These are phyloP conservation scores for Penicillium bovifimosum DNA, from an alignment of 495 filamentous ascomycete species.

Conservation along the genomic window DNA sequence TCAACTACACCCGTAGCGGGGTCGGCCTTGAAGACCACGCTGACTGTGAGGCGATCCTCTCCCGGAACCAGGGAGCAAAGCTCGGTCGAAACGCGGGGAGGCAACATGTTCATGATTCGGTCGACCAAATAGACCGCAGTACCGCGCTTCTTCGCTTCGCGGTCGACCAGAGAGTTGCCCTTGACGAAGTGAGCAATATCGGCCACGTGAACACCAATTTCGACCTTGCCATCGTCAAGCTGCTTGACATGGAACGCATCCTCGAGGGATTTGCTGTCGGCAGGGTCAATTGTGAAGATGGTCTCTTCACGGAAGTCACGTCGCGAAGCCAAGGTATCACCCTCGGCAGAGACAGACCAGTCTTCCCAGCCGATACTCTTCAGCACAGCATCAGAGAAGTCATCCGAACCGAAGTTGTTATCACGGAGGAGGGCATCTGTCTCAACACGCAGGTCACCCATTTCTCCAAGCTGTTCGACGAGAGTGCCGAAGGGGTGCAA, in stretches of 20 bases:
- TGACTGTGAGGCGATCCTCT: conserved; percentile 84
- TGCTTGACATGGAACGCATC: conserved; percentile 88
- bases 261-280: conserved; percentile 76
- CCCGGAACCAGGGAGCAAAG: conserved; percentile 82
- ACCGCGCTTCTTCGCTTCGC: conserved; percentile 96
- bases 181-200: conserved; percentile 98
- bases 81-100: conserved; percentile 74
- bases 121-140: conserved; percentile 93
- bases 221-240: conserved; percentile 74
- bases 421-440: conserved; percentile 95
- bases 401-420: conserved; percentile 97
- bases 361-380: conserved; percentile 89
- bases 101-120: conserved; percentile 85
- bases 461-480: conserved; percentile 93
- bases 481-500: conserved; percentile 97
- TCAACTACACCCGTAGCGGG: conserved; percentile 67
- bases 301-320: conserved; percentile 88
- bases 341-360: conserved; percentile 80
- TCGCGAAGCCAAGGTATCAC: conserved; percentile 69
- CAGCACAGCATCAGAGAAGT: conserved; percentile 93
- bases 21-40: conserved; percentile 86
- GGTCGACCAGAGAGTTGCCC: conserved; percentile 88
- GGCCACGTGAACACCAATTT: conserved; percentile 92
- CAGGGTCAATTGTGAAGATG: conserved; percentile 87
- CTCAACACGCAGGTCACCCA: conserved; percentile 94